These are phyloP conservation scores for Arachis stenosperma DNA, from an alignment of 306 rosid genomes.

Conservation along the genomic window DNA sequence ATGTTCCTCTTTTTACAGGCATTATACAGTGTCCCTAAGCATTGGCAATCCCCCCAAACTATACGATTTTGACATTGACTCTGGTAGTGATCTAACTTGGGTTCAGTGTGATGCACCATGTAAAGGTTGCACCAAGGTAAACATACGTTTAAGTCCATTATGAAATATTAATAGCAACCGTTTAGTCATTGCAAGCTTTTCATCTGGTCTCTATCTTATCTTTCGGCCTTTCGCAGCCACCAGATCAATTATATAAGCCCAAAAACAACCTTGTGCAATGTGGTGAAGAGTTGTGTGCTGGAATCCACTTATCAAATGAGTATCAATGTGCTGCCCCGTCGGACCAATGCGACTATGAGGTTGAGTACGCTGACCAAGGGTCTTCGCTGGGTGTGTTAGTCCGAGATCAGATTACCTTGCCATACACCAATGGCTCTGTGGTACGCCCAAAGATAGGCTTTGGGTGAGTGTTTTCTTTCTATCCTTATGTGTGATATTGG, in stretches of 20 bases:
- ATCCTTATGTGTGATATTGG: background rate
- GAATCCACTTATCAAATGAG: conserved; percentile 38
- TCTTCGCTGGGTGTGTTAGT: conserved; percentile 85
- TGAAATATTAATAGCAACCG: background rate
- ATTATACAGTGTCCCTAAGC: conserved; percentile 61
- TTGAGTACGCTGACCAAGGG: conserved; percentile 86
- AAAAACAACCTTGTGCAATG: conserved; percentile 59
- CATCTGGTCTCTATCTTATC: background rate
- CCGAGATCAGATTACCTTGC: conserved; percentile 57
- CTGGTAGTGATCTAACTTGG: conserved; percentile 98
- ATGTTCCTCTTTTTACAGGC: conserved; percentile 49
- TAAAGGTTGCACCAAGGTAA: conserved; percentile 80
- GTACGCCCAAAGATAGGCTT: conserved; percentile 63
- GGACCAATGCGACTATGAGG: conserved; percentile 87
- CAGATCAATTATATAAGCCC: conserved; percentile 64
- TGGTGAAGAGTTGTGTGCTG: conserved; percentile 61
- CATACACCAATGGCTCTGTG: conserved; percentile 64
- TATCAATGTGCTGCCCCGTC: conserved; percentile 52
- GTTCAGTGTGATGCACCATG: conserved; percentile 98
- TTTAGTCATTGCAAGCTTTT: background rate
- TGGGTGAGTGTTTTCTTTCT: conserved; percentile 62
- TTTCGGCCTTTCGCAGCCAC: conserved; percentile 53
- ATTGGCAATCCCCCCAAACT: conserved; percentile 77
- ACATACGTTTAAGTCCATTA: background rate
- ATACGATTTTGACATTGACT: conserved; percentile 78